Conservation (phyloP, 257 asterid species). For the Solanum infundibuliforme region DNA sequence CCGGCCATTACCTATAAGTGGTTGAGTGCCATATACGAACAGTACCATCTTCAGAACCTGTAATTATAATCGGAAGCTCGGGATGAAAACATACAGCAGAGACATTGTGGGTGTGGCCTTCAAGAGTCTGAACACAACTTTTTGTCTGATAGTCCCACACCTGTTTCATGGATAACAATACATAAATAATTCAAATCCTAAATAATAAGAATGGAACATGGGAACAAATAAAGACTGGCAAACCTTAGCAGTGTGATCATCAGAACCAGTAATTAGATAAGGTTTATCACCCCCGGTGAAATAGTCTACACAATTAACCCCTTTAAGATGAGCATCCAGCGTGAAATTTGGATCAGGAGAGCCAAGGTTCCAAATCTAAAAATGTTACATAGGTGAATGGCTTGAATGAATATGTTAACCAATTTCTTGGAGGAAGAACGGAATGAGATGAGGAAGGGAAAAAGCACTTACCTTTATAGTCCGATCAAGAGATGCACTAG, state of each 20-base stretch:
- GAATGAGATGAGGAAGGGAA: not conserved
- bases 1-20: slow-evolving; percentile 60
- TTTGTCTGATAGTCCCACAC: slow-evolving; percentile 99
- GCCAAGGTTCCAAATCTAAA: slow-evolving; percentile 96
- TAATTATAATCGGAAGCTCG: slow-evolving; percentile 91
- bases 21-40: slow-evolving; percentile 99
- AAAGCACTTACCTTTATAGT: slow-evolving; percentile 58
- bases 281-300: slow-evolving; percentile 99
- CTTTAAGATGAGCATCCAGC: slow-evolving; percentile 90
- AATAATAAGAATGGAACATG: slow-evolving; percentile 5
- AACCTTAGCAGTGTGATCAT: slow-evolving; percentile 99
- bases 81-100: slow-evolving; percentile 99
- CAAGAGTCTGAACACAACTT: slow-evolving; percentile 98
- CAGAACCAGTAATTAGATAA: slow-evolving; percentile 88
- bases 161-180: slow-evolving; percentile 31
- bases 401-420: not conserved
- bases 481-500: slow-evolving; percentile 98
- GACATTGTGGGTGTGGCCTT: slow-evolving; percentile 97
- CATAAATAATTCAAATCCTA: not conserved
- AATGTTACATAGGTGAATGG: slow-evolving; percentile 1
- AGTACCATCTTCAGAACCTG: slow-evolving; percentile 99
- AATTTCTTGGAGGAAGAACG: not conserved
- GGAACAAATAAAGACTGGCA: slow-evolving; percentile 3
- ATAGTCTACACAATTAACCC: slow-evolving; percentile 96
- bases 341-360: slow-evolving; percentile 99